phyloP scores from a whole-genome alignment of 768 basidiomycete species.

The Phanerochaete carnosa region DNA sequence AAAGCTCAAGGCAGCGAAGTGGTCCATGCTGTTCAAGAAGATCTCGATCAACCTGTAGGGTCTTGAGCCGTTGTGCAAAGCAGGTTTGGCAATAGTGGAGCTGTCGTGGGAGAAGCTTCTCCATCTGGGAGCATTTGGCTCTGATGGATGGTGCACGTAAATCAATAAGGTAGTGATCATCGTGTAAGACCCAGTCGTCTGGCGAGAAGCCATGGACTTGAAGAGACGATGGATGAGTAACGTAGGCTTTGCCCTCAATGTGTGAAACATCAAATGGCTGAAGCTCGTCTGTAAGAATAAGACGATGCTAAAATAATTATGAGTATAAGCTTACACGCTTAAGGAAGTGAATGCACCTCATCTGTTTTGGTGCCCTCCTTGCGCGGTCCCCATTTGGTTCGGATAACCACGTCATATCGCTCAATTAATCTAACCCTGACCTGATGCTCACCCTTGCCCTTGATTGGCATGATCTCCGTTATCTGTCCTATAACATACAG shows the following conservation, averaged over 20 bases:
- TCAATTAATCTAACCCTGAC: slow-evolving; percentile 40
- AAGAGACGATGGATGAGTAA: slow-evolving; percentile 30
- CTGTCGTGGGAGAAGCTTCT: neutral
- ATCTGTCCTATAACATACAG: slow-evolving; percentile 59
- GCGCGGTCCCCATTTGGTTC: neutral
- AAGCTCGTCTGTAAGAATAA: slow-evolving; percentile 37
- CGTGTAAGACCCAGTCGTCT: slow-evolving; percentile 45
- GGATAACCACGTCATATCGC: slow-evolving; percentile 41
- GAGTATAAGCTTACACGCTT: neutral
- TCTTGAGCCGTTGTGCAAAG: slow-evolving; percentile 27
- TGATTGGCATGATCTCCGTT: slow-evolving; percentile 30
- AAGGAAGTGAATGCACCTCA: slow-evolving; percentile 1
- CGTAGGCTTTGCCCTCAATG: slow-evolving; percentile 56
- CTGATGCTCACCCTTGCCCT: slow-evolving; percentile 19
- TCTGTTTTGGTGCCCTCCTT: neutral
- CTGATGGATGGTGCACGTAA: neutral
- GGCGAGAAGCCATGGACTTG: slow-evolving; percentile 22
- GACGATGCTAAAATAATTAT: slow-evolving; percentile 25
- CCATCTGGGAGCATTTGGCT: neutral
- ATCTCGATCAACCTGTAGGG: slow-evolving; percentile 25
- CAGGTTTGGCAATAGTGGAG: slow-evolving; percentile 42
- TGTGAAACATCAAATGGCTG: slow-evolving; percentile 26
- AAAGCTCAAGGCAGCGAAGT: slow-evolving; percentile 63
- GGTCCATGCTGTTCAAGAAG: slow-evolving; percentile 38
- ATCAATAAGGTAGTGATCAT: slow-evolving; percentile 60